Conservation (phyloP, 768 basidiomycete genomes). For the Gyrodon lividus region DNA sequence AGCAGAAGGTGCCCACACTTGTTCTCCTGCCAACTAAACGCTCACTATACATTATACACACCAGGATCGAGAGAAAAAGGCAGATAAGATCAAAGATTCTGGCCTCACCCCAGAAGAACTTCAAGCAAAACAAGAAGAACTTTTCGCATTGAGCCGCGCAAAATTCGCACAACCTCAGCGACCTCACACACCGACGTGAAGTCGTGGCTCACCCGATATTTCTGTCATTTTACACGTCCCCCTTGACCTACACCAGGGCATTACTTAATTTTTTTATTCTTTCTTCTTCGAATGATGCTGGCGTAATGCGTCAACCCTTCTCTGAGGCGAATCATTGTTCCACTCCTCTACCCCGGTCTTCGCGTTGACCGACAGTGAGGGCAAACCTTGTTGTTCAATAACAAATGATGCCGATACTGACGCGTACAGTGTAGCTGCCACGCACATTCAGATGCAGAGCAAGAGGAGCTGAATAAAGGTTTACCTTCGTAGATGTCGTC, state of each 20-base stretch:
- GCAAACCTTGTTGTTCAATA: conserved; percentile 82
- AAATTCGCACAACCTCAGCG: conserved; percentile 67
- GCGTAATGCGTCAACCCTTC: conserved; percentile 54
- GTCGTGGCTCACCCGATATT: neutral
- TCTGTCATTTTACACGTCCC: conserved; percentile 9
- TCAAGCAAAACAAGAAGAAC: conserved; percentile 78
- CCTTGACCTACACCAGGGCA: conserved; percentile 21
- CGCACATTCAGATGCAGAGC: conserved; percentile 15
- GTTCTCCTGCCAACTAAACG: neutral
- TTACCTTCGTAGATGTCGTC: conserved; percentile 69
- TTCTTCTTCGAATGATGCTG: conserved; percentile 36
- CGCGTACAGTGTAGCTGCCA: conserved; percentile 66
- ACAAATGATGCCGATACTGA: conserved; percentile 79
- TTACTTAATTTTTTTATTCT: conserved; percentile 35
- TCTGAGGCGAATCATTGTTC: conserved; percentile 69
- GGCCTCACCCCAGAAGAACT: conserved; percentile 92
- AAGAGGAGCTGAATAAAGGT: conserved; percentile 15
- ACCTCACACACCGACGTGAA: conserved; percentile 4
- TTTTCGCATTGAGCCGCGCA: conserved; percentile 91
- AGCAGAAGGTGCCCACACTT: conserved; percentile 69
- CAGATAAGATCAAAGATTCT: conserved; percentile 82
- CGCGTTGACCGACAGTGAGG: conserved; percentile 39
- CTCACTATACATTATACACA: conserved; percentile 5
- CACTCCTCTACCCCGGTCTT: conserved; percentile 43
- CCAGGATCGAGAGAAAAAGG: conserved; percentile 90